These are phyloP conservation scores for Suillus plorans DNA, from an alignment of 768 basidiomycete species.

Conservation along the genomic window DNA sequence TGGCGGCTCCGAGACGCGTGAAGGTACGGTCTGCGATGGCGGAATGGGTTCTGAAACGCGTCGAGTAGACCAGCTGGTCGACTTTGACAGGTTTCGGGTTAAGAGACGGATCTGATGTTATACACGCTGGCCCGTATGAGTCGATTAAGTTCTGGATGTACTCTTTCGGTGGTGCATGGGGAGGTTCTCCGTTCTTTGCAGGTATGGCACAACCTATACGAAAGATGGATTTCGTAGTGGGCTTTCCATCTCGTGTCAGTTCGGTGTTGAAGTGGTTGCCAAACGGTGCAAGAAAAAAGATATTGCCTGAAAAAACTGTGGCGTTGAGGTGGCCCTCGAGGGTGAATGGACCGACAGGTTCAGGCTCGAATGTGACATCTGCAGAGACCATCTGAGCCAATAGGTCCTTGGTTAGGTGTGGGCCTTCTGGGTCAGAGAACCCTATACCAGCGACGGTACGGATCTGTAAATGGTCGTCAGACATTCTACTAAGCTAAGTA, in stretches of 20 bases:
- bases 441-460: constrained; percentile 32
- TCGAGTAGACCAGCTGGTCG: constrained; percentile 37
- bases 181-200: constrained; percentile 5
- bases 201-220: constrained; percentile 40
- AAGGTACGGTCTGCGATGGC: constrained; percentile 40
- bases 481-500: not conserved
- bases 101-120: constrained; percentile 1
- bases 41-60: constrained; percentile 42
- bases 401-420: constrained; percentile 14
- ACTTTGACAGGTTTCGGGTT: constrained; percentile 30
- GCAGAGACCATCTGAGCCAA: constrained; percentile 44
- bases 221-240: constrained; percentile 21
- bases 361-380: constrained; percentile 41
- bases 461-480: not conserved
- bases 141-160: constrained; percentile 4
- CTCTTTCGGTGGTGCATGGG: constrained; percentile 14
- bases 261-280: constrained; percentile 12
- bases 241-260: not conserved
- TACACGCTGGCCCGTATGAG: not conserved
- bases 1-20: constrained; percentile 18
- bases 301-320: constrained; percentile 25
- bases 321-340: constrained; percentile 14
- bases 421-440: constrained; percentile 45
- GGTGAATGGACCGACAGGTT: constrained; percentile 10
- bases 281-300: constrained; percentile 35